Conservation (phyloP, 2,329 filamentous ascomycete genomes). For the Exophiala alcalophila region DNA sequence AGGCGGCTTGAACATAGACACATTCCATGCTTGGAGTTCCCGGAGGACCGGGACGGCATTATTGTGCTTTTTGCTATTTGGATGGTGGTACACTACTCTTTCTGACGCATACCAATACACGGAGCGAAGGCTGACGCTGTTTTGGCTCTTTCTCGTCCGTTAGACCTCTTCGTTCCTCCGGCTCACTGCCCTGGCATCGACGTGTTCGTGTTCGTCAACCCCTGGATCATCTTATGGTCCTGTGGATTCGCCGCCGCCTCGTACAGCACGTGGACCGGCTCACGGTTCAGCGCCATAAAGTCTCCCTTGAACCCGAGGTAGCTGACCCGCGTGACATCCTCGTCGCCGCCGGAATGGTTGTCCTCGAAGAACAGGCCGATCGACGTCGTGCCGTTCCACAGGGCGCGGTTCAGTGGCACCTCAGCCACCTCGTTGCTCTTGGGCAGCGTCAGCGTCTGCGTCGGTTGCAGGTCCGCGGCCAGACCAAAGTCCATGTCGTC, state of each 20-base stretch:
- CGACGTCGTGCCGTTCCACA: constrained; percentile 81
- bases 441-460: constrained; percentile 70
- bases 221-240: constrained; percentile 64
- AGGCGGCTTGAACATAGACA: constrained; percentile 26
- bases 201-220: constrained; percentile 40
- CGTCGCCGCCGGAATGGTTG: constrained; percentile 78
- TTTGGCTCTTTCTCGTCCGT: neutral
- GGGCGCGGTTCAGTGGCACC: constrained; percentile 78
- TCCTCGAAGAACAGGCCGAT: constrained; percentile 86
- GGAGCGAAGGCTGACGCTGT: neutral
- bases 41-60: too few species aligned
- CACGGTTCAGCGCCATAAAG: constrained; percentile 80
- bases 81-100: constrained; percentile 19
- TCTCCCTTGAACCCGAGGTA: constrained; percentile 94
- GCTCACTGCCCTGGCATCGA: constrained; percentile 45
- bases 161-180: neutral
- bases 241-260: constrained; percentile 89
- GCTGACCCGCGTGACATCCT: constrained; percentile 72
- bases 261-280: constrained; percentile 83
- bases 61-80: too few species aligned
- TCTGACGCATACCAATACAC: constrained; percentile 8
- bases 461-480: constrained; percentile 66
- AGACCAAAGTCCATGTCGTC: constrained; percentile 80
- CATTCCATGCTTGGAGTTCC: constrained; percentile 11
- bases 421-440: constrained; percentile 70